Evolutionary conservation across 352 stramenopile species (phyloP).

Genomic region (Phytophthora chlamydospora): DNA sequence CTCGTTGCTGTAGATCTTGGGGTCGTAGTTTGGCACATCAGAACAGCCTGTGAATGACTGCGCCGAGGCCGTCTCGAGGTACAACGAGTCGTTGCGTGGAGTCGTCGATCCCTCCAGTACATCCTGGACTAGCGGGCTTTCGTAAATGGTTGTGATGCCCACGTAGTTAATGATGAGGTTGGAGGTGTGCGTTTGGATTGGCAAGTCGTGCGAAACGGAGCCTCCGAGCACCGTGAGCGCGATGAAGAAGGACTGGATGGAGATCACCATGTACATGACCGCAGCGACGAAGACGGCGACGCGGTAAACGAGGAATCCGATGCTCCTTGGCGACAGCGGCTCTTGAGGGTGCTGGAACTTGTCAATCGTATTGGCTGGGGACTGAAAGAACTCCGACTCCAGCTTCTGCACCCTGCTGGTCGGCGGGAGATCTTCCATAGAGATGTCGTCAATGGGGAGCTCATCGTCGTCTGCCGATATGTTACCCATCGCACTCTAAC

Average conservation of each 20-base stretch:
- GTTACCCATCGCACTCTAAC: constrained; percentile 5
- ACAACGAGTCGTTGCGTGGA: constrained; percentile 44
- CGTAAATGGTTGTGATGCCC: constrained; percentile 28
- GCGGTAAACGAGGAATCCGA: constrained; percentile 28
- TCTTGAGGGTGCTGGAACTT: constrained; percentile 12
- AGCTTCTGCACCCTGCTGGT: not conserved
- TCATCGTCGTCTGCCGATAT: not conserved
- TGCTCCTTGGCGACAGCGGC: constrained; percentile 7
- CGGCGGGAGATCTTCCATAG: not conserved
- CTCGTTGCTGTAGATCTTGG: constrained; percentile 38
- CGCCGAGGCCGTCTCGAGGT: constrained; percentile 32
- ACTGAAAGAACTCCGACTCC: constrained; percentile 2
- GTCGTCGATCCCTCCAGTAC: constrained; percentile 28
- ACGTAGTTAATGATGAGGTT: constrained; percentile 37
- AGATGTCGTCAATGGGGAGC: constrained; percentile 7
- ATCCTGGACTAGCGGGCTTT: constrained; percentile 40
- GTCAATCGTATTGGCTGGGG: not conserved
- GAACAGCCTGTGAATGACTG: constrained; percentile 33
- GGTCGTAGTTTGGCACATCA: constrained; percentile 13
- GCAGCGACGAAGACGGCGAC: constrained; percentile 22
- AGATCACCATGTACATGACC: constrained; percentile 31
- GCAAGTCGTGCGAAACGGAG: constrained; percentile 25
- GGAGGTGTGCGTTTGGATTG: constrained; percentile 13
- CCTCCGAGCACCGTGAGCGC: constrained; percentile 24
- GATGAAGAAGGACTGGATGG: constrained; percentile 17